Evolutionary conservation across 192 early-diverging fungal species (phyloP).

Genomic region (Pilaira anomala): DNA sequence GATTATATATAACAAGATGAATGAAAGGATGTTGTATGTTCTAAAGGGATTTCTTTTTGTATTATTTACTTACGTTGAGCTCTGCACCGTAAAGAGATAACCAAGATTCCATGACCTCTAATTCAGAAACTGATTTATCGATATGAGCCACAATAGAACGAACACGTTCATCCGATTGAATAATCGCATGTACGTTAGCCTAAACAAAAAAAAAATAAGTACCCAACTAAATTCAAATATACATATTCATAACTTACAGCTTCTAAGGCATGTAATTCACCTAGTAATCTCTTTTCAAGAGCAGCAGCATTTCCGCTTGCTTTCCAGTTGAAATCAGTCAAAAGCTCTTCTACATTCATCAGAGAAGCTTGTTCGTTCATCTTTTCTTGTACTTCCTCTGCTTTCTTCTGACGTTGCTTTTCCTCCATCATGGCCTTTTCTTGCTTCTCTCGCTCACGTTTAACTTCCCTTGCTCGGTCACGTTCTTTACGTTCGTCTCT

Average conservation of each 20-base stretch:
- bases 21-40: no score
- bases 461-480: slow-evolving; percentile 17
- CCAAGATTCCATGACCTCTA: slow-evolving; percentile 88
- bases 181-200: slow-evolving; percentile 94
- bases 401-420: slow-evolving; percentile 19
- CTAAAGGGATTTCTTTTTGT: background rate
- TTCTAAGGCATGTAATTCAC: slow-evolving; percentile 85
- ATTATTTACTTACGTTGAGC: slow-evolving; percentile 62
- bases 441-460: slow-evolving; percentile 22
- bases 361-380: slow-evolving; percentile 64
- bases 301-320: slow-evolving; percentile 84
- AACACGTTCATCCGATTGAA: slow-evolving; percentile 87
- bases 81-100: slow-evolving; percentile 79
- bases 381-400: slow-evolving; percentile 27
- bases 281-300: slow-evolving; percentile 76
- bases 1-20: no score
- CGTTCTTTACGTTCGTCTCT: slow-evolving; percentile 17
- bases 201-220: slow-evolving; percentile 19
- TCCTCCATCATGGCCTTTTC: slow-evolving; percentile 11
- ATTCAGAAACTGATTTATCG: slow-evolving; percentile 75
- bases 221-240: background rate
- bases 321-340: slow-evolving; percentile 87
- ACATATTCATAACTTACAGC: slow-evolving; percentile 42
- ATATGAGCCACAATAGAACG: slow-evolving; percentile 74
- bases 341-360: slow-evolving; percentile 72